phyloP scores from a whole-genome alignment of 306 rosid species.

The Mimosa bimucronata region DNA sequence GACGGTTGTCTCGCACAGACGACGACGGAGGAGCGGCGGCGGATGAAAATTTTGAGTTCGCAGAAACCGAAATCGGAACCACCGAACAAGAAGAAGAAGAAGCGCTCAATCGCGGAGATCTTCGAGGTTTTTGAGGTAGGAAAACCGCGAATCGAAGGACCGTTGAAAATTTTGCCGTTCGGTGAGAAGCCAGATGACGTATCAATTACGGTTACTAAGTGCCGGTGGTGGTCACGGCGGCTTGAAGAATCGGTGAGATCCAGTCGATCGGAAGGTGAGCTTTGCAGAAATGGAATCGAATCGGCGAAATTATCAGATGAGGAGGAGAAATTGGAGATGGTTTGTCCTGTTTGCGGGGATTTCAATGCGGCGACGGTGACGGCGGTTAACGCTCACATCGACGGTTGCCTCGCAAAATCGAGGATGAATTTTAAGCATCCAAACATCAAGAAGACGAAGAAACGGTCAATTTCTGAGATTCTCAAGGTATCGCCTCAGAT shows the following conservation, averaged over 20 bases:
- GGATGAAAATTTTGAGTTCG: slow-evolving; percentile 37
- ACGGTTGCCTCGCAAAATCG: slow-evolving; percentile 61
- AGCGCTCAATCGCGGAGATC: slow-evolving; percentile 88
- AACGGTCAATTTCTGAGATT: slow-evolving; percentile 90
- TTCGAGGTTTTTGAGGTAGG: slow-evolving; percentile 46
- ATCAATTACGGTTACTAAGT: slow-evolving; percentile 67
- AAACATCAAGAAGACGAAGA: slow-evolving; percentile 69
- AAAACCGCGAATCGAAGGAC: slow-evolving; percentile 27
- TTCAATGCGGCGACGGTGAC: slow-evolving; percentile 66
- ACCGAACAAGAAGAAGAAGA: slow-evolving; percentile 65
- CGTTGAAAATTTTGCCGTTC: slow-evolving; percentile 41
- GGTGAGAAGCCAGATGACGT: slow-evolving; percentile 35
- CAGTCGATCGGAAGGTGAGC: slow-evolving; percentile 30
- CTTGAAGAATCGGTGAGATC: slow-evolving; percentile 61
- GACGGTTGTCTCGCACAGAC: slow-evolving; percentile 65
- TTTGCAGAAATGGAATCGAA: slow-evolving; percentile 14
- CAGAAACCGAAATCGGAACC: slow-evolving; percentile 59
- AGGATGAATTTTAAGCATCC: slow-evolving; percentile 43
- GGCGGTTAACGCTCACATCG: slow-evolving; percentile 72
- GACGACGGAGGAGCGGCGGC: slow-evolving; percentile 47
- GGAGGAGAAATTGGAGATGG: slow-evolving; percentile 59
- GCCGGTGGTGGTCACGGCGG: slow-evolving; percentile 74
- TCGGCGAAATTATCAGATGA: slow-evolving; percentile 32
- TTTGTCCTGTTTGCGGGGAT: slow-evolving; percentile 74
- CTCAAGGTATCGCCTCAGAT: slow-evolving; percentile 82